Conservation (phyloP, 805 yeast species). For the Wickerhamomyces pijperi region DNA sequence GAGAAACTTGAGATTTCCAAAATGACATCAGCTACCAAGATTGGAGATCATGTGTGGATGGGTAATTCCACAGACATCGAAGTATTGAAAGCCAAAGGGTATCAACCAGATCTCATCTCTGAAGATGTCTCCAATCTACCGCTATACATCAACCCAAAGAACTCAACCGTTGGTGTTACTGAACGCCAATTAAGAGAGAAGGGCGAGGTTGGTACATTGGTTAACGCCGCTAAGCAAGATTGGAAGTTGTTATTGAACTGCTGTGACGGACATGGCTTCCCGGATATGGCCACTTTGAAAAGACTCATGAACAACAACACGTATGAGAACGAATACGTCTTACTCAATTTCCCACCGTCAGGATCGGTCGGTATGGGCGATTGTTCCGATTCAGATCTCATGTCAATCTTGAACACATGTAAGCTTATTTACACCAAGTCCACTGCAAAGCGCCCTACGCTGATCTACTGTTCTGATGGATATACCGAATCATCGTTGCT, state of each 20-base stretch:
- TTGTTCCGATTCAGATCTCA: conserved; percentile 47
- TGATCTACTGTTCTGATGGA: conserved; percentile 81
- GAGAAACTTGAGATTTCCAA: conserved; percentile 77
- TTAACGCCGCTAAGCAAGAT: conserved; percentile 39
- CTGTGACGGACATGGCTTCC: conserved; percentile 47
- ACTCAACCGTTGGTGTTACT: conserved; percentile 36
- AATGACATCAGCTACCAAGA: conserved; percentile 70
- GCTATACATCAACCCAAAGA: conserved; percentile 36
- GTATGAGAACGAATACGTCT: conserved; percentile 11
- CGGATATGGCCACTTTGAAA: conserved; percentile 28
- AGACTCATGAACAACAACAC: conserved; percentile 11
- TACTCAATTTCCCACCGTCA: conserved; percentile 68
- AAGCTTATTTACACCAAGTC: conserved; percentile 45
- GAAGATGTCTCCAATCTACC: conserved; percentile 16
- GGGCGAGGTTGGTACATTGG: conserved; percentile 18
- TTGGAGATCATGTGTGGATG: conserved; percentile 52
- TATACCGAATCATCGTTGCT: conserved; percentile 85
- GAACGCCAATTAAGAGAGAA: conserved; percentile 18
- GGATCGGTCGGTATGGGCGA: conserved; percentile 77
- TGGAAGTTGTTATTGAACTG: conserved; percentile 51
- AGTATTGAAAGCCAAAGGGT: conserved; percentile 16
- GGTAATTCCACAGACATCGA: conserved; percentile 76
- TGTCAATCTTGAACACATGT: conserved; percentile 57
- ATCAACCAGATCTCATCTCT: conserved; percentile 4
- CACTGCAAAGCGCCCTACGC: conserved; percentile 22